Evolutionary conservation across 331 rosid species (phyloP), one percentile per base, ranked within the genome.

Genomic region (Dryas integrifolia): DNA sequence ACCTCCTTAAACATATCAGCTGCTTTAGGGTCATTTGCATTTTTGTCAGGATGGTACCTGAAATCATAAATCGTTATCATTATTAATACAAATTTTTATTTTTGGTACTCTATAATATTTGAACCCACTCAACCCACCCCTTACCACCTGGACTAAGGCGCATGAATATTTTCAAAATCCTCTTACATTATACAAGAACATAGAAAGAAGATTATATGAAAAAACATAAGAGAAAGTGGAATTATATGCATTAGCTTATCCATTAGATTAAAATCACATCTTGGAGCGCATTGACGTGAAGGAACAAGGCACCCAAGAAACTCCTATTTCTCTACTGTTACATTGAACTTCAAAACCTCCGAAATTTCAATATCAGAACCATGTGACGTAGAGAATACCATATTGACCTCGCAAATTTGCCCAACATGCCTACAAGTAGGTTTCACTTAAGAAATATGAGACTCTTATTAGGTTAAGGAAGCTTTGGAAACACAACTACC

Each of bases 21-120:
- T 67, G 99, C 98, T 84, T 92, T 73, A 84, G 99, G 98, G 82
- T 95, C 98, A 72, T 95, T 95, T 40, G 97, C 92, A 85, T 95
- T 94, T 88, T 94, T 94, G 85, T 94, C 98, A 16, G 98, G 98
- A 80, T 94, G 98, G 73, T 88, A 94, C 87, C 99, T 95, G 97
- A 80, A 82, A 77, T 46, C 56, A 49, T 66, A 77, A 60, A 53
- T 49, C 56, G 53, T 74, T 2, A 58, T 43, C 74, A 45, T 58
- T 61, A 79, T 67, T 57, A 47, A 68, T 4, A 9, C 35, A 55
- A 72, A 35, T 45, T 4, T 56, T n/a, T n/a, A 39, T 30, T 51
- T 38, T 44, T 58, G 26, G 46, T 46, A 46, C 67, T n/a, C 58
- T 47, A 18, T 13, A 5, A 67, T 18, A 67, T 58, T 24, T 72